Percentiles rank a stretch among this genome's conserved stretches.
These are phyloP conservation scores for Aspergillus haitiensis DNA, from an alignment of 495 filamentous ascomycete species.

Conservation along the genomic window DNA sequence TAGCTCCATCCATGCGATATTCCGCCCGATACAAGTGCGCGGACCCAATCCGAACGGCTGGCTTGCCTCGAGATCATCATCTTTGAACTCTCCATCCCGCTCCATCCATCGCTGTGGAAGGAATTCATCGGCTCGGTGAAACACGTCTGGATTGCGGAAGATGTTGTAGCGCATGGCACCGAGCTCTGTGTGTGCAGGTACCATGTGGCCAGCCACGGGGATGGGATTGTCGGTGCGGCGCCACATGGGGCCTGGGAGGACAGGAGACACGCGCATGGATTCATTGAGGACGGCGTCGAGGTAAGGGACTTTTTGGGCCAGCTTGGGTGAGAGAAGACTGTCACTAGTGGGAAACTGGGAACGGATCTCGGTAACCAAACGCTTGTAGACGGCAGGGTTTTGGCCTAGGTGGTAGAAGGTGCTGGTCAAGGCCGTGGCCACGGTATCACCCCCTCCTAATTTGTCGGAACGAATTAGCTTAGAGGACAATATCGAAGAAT, in stretches of 20 bases:
- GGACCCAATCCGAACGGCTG: constrained; percentile 28
- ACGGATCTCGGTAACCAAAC: constrained; percentile 7
- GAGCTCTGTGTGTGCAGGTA: constrained; percentile 10
- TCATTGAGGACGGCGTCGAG: constrained; percentile 14
- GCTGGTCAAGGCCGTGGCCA: constrained; percentile 9
- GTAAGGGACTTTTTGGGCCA: constrained; percentile 13
- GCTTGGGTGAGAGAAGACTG: constrained; percentile 9
- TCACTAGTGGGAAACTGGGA: constrained; percentile 12
- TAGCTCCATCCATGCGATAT: constrained; percentile 51
- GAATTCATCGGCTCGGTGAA: constrained; percentile 13
- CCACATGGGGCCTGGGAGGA: constrained; percentile 8
- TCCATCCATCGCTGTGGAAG: constrained; percentile 20
- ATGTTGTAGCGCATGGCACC: constrained; percentile 11
- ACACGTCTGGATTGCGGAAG: constrained; percentile 9
- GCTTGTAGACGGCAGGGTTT: constrained; percentile 8
- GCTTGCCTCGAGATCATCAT: constrained; percentile 19
- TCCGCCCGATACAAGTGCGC: constrained; percentile 29
- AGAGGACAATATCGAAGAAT: too few relatives aligned
- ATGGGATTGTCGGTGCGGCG: constrained; percentile 20
- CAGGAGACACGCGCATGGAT: constrained; percentile 18
- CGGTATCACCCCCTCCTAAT: constrained; percentile 3
- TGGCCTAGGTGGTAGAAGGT: constrained; percentile 15
- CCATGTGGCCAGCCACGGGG: constrained; percentile 12
- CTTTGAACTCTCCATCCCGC: constrained; percentile 13
- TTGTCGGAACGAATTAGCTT: too few relatives aligned